Conservation (phyloP, 2,329 filamentous ascomycete species). For the Onygena corvina region DNA sequence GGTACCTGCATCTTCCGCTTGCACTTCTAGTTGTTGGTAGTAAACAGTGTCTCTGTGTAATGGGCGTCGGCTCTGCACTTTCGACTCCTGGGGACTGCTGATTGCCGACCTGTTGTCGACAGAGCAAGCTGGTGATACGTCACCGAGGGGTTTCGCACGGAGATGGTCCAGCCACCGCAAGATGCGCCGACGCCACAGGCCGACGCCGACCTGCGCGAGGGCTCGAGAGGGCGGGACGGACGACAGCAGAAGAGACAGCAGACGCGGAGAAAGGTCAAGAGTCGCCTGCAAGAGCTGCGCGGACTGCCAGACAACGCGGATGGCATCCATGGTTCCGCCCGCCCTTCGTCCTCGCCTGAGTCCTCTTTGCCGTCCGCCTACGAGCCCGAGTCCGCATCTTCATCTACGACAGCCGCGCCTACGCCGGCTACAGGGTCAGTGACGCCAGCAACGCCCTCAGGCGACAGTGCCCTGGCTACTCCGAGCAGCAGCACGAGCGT, state of each 20-base stretch:
- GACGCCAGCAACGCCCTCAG: too few species aligned
- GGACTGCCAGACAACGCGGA: neutral
- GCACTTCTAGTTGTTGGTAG: too few species aligned
- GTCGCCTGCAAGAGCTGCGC: neutral
- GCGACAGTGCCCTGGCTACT: too few species aligned
- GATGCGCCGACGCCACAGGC: neutral
- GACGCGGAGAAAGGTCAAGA: neutral
- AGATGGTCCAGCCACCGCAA: neutral
- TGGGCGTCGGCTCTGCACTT: too few species aligned
- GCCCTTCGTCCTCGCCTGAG: neutral
- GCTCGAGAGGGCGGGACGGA: neutral
- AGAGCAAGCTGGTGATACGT: too few species aligned
- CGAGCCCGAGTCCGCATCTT: neutral
- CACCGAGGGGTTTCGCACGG: neutral
- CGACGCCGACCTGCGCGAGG: neutral
- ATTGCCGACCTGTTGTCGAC: too few species aligned
- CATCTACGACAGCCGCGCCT: neutral
- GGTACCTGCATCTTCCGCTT: slow-evolving; percentile 56
- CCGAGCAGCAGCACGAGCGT: neutral
- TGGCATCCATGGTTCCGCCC: slow-evolving; percentile 8
- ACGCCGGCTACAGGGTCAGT: too few species aligned
- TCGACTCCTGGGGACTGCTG: too few species aligned
- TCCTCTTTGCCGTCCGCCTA: neutral
- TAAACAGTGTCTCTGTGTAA: too few species aligned
- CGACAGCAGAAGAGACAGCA: neutral